Percentiles rank a stretch among this genome's conserved stretches.
phyloP scores from a whole-genome alignment of 495 filamentous ascomycete species.

The Xylaria telfairii region DNA sequence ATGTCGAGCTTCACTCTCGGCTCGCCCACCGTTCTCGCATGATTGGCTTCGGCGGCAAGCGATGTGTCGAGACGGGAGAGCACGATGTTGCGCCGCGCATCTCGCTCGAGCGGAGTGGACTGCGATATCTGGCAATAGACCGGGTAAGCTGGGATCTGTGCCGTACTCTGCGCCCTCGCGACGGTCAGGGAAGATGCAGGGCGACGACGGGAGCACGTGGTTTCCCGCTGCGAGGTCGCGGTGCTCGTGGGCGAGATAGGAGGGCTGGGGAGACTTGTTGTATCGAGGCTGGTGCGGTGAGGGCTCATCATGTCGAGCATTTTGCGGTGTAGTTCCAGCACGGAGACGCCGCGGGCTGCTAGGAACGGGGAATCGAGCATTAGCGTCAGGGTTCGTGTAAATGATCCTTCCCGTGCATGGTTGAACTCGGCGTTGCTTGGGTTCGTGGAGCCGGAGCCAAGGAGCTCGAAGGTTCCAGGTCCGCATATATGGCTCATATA shows the following conservation, averaged over 20 bases:
- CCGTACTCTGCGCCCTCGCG: not conserved
- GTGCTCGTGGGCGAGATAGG: not conserved
- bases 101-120: not conserved
- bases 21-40: not conserved
- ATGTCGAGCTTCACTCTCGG: slow-evolving; percentile 3
- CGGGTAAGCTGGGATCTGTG: not conserved
- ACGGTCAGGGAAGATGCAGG: not conserved
- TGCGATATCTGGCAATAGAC: slow-evolving; percentile 18
- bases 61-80: slow-evolving; percentile 16
- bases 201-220: too few species aligned
- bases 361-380: slow-evolving; percentile 22
- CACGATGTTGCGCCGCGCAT: not conserved
- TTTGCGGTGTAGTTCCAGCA: slow-evolving; percentile 23
- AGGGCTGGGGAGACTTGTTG: not conserved
- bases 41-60: not conserved
- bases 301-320: slow-evolving; percentile 14
- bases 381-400: slow-evolving; percentile 11
- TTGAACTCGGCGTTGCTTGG: not conserved
- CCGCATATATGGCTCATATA: slow-evolving; percentile 7
- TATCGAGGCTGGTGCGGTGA: not conserved
- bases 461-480: slow-evolving; percentile 21
- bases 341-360: slow-evolving; percentile 6
- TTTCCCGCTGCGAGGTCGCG: not conserved
- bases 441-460: slow-evolving; percentile 17
- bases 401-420: slow-evolving; percentile 1